A percentile compares a stretch with the other conserved stretches of the same genome.
Conservation (phyloP, 2,329 filamentous ascomycete genomes). For the Colletotrichum melonis region DNA sequence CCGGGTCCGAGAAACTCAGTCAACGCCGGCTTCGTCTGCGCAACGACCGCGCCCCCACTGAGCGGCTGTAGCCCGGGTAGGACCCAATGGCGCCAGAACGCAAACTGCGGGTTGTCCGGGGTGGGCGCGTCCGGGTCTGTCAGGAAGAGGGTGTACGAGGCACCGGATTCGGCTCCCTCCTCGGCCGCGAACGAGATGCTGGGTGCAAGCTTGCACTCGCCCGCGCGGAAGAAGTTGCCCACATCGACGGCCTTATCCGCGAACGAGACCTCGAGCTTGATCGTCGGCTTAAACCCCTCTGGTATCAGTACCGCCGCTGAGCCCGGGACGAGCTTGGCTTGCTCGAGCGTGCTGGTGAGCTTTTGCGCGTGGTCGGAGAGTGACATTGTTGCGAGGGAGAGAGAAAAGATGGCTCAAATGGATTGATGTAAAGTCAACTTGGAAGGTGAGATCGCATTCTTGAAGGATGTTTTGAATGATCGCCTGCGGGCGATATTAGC, state of each 20-base stretch:
- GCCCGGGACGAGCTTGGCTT: constrained; percentile 54
- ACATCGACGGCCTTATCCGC: constrained; percentile 46
- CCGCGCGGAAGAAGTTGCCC: constrained; percentile 53
- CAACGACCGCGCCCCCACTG: constrained; percentile 39
- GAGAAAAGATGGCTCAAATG: not conserved
- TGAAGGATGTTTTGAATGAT: not conserved
- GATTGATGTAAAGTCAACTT: not conserved
- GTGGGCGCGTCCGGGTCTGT: constrained; percentile 67
- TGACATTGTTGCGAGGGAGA: not conserved
- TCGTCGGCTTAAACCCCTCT: constrained; percentile 53
- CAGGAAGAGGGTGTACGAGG: constrained; percentile 59
- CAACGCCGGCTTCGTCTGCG: constrained; percentile 46
- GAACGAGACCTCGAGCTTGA: constrained; percentile 51
- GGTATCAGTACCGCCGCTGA: constrained; percentile 53
- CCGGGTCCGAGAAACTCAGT: constrained; percentile 58
- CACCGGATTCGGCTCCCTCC: constrained; percentile 41
- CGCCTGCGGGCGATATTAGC: constrained; percentile 21
- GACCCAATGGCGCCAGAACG: constrained; percentile 67
- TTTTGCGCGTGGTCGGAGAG: constrained; percentile 38
- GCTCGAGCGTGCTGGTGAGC: constrained; percentile 46
- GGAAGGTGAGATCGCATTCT: not conserved
- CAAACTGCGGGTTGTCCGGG: constrained; percentile 64
- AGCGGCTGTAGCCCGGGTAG: constrained; percentile 52
- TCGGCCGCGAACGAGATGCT: constrained; percentile 50
- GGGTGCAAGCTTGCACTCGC: constrained; percentile 50